Conservation (phyloP, 352 stramenopile species). For the Phytopythium cucurbitacearum region DNA sequence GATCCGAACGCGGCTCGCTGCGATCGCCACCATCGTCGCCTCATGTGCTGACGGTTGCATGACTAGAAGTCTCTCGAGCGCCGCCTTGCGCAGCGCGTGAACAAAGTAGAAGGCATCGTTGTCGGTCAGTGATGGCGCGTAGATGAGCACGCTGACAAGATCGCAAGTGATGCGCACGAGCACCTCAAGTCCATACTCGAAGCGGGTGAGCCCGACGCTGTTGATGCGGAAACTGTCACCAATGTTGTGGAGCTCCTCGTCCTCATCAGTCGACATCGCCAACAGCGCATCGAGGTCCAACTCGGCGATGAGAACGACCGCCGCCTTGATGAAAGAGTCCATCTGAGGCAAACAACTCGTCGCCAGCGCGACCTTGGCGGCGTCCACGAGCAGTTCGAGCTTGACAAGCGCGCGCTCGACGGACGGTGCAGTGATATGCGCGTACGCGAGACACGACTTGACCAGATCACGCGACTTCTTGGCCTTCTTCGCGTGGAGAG, state of each 20-base stretch:
- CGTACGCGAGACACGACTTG: constrained; percentile 88
- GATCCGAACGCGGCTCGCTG: constrained; percentile 27
- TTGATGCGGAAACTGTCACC: no score
- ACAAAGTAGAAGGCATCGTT: constrained; percentile 88
- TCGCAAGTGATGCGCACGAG: constrained; percentile 31
- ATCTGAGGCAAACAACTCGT: constrained; percentile 82
- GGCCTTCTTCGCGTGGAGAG: constrained; percentile 10
- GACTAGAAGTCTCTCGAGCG: constrained; percentile 51
- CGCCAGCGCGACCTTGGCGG: constrained; percentile 63
- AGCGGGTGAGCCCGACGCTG: neutral
- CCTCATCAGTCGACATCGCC: constrained; percentile 1
- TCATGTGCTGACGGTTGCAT: neutral
- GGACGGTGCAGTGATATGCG: constrained; percentile 88
- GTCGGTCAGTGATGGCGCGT: constrained; percentile 70
- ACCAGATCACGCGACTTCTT: constrained; percentile 65
- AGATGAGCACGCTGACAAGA: constrained; percentile 66
- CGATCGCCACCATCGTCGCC: constrained; percentile 4
- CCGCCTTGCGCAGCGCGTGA: constrained; percentile 61
- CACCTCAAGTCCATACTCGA: constrained; percentile 6
- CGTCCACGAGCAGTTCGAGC: constrained; percentile 59
- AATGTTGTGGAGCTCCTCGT: neutral
- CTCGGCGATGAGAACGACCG: constrained; percentile 76
- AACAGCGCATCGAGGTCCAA: constrained; percentile 24
- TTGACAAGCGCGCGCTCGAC: constrained; percentile 37
- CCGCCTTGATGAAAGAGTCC: constrained; percentile 78